These are phyloP conservation scores for Blastobotrys muscicola DNA, from an alignment of 805 yeast genomes.

Conservation along the genomic window DNA sequence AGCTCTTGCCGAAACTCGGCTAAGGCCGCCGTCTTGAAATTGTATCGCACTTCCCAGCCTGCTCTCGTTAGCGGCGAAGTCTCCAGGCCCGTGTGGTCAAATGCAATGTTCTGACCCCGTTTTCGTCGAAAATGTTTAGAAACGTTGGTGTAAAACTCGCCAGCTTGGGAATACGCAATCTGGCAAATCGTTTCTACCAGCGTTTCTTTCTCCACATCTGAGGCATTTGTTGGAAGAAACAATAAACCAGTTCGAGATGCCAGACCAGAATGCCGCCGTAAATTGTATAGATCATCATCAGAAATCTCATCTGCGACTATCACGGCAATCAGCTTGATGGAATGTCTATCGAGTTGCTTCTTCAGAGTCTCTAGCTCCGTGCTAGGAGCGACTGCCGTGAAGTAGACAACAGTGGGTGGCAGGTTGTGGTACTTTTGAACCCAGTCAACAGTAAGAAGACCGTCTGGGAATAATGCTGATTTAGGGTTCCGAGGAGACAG, in stretches of 20 bases:
- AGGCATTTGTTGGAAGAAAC: slow-evolving; percentile 33
- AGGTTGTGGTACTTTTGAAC: slow-evolving; percentile 39
- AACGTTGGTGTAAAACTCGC: slow-evolving; percentile 36
- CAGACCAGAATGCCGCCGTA: slow-evolving; percentile 36
- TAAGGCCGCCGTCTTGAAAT: slow-evolving; percentile 41
- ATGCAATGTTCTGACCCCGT: slow-evolving; percentile 20
- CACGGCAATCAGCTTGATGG: slow-evolving; percentile 16
- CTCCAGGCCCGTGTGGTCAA: background rate
- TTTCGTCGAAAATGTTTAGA: slow-evolving; percentile 36
- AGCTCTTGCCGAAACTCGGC: slow-evolving; percentile 40
- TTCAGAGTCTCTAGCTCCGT: slow-evolving; percentile 15
- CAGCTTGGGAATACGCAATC: slow-evolving; percentile 32
- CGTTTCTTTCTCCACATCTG: slow-evolving; percentile 30
- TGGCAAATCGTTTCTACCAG: slow-evolving; percentile 33
- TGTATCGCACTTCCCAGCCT: slow-evolving; percentile 43
- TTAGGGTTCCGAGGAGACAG: slow-evolving; percentile 39
- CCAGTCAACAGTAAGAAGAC: slow-evolving; percentile 42
- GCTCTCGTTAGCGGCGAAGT: slow-evolving; percentile 20
- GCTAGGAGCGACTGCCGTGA: too few relatives aligned
- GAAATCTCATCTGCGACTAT: slow-evolving; percentile 11
- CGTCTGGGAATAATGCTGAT: slow-evolving; percentile 33
- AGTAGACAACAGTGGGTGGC: slow-evolving; percentile 30
- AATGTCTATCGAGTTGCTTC: slow-evolving; percentile 9
- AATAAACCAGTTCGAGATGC: slow-evolving; percentile 38
- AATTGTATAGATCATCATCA: slow-evolving; percentile 26